Percentiles rank a stretch among this genome's conserved stretches.
Conservation (phyloP, 805 yeast genomes). For the Zygosaccharomyces gambellarensis region DNA sequence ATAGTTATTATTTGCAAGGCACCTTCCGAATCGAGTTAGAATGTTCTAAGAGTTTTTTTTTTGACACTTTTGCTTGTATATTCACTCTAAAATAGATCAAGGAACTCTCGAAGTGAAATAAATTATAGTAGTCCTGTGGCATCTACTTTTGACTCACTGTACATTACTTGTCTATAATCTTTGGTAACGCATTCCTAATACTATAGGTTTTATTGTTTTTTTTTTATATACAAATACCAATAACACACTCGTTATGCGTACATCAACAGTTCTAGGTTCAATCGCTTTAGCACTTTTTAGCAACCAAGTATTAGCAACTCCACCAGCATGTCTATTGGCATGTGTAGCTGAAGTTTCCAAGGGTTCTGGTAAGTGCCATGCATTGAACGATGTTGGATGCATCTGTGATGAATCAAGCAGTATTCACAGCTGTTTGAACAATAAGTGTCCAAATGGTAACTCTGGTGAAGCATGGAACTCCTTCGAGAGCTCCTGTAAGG, state of each 20-base stretch:
- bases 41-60: neutral
- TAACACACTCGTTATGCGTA: constrained; percentile 24
- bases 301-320: constrained; percentile 53
- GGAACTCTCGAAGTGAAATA: neutral
- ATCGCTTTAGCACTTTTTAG: constrained; percentile 27
- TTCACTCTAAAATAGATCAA: neutral
- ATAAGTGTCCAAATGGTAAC: constrained; percentile 62
- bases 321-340: constrained; percentile 90
- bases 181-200: neutral
- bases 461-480: constrained; percentile 55
- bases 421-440: constrained; percentile 57
- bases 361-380: constrained; percentile 47
- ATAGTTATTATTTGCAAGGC: neutral
- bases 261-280: constrained; percentile 27
- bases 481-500: constrained; percentile 50
- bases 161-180: neutral
- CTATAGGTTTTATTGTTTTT: too few relatives aligned
- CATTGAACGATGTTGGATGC: constrained; percentile 63
- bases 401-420: constrained; percentile 57
- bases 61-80: neutral
- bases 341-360: constrained; percentile 72
- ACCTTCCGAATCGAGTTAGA: neutral
- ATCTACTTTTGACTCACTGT: too few relatives aligned
- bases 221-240: neutral
- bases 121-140: too few relatives aligned